Conservation (phyloP, 352 stramenopile species). For the Phytopythium cucurbitacearum region DNA sequence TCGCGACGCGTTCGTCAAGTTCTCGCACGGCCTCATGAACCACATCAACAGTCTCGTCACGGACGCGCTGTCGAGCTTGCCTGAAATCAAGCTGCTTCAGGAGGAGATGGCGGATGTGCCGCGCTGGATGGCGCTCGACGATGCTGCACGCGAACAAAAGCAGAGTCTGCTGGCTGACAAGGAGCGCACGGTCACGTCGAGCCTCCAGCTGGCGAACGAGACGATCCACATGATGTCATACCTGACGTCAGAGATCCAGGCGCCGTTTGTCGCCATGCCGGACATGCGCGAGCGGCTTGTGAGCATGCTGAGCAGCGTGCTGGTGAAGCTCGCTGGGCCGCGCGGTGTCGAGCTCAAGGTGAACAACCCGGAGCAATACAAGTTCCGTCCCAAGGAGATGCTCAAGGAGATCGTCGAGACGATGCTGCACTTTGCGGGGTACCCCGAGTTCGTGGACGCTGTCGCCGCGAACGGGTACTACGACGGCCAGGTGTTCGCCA, state of each 20-base stretch:
- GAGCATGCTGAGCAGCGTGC: slow-evolving; percentile 95
- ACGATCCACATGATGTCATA: slow-evolving; percentile 98
- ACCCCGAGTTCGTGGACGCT: slow-evolving; percentile 88
- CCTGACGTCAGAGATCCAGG: slow-evolving; percentile 92
- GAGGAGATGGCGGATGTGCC: slow-evolving; percentile 85
- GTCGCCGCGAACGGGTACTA: slow-evolving; percentile 90
- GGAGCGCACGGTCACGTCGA: slow-evolving; percentile 90
- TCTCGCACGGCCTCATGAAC: slow-evolving; percentile 99
- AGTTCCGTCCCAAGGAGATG: slow-evolving; percentile 98
- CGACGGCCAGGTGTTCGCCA: slow-evolving; percentile 66
- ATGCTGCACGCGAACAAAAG: slow-evolving; percentile 90
- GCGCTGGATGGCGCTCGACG: slow-evolving; percentile 77
- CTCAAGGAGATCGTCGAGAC: slow-evolving; percentile 95
- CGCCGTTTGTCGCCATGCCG: slow-evolving; percentile 90
- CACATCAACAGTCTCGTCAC: slow-evolving; percentile 97
- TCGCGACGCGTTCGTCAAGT: slow-evolving; percentile 94
- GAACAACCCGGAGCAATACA: slow-evolving; percentile 97
- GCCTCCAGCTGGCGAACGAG: slow-evolving; percentile 95
- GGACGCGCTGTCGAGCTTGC: slow-evolving; percentile 94
- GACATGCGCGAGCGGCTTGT: slow-evolving; percentile 94
- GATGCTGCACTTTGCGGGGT: slow-evolving; percentile 91
- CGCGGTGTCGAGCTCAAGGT: slow-evolving; percentile 95
- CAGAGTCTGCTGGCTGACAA: slow-evolving; percentile 85
- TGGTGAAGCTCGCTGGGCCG: slow-evolving; percentile 93
- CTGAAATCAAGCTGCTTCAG: slow-evolving; percentile 93